These are phyloP conservation scores for Geranium brycei DNA, from an alignment of 345 rosid genomes.

Conservation along the genomic window DNA sequence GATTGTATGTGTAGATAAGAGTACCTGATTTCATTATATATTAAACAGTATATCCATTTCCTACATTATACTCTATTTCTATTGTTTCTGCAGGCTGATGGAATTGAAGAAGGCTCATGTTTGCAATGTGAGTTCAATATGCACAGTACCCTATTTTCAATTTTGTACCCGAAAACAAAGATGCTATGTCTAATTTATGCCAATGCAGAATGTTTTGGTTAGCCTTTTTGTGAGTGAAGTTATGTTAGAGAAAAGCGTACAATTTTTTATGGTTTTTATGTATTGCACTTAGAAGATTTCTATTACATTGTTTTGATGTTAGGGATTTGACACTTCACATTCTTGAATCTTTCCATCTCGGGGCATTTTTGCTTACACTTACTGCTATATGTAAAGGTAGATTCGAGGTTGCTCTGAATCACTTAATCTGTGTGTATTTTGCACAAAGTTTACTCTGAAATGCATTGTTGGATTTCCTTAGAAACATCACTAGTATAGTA, in stretches of 20 bases:
- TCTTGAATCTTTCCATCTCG: neutral
- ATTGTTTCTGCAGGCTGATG: slow-evolving; percentile 38
- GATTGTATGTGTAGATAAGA: slow-evolving; percentile 24
- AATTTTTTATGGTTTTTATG: neutral
- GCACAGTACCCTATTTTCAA: slow-evolving; percentile 8
- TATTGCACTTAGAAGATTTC: neutral
- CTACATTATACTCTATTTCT: slow-evolving; percentile 9
- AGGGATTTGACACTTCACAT: neutral
- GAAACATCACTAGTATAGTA: too few species aligned
- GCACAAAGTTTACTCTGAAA: neutral
- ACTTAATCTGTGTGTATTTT: neutral
- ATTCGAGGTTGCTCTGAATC: neutral
- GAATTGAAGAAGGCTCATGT: slow-evolving; percentile 28
- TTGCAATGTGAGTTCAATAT: slow-evolving; percentile 33
- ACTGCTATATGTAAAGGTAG: neutral
- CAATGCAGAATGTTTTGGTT: neutral
- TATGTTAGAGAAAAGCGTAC: neutral
- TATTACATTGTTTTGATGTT: neutral
- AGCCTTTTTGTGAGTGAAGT: neutral
- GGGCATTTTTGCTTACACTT: too few species aligned
- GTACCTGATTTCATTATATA: slow-evolving; percentile 10
- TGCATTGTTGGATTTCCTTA: neutral
- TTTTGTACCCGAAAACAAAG: neutral
- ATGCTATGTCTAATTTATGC: neutral
- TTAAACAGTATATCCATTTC: slow-evolving; percentile 1